Percentiles rank a stretch among this genome's conserved stretches.
Evolutionary conservation across 208 protist genomes (phyloP).

Genomic region (Leishmania mexicana): DNA sequence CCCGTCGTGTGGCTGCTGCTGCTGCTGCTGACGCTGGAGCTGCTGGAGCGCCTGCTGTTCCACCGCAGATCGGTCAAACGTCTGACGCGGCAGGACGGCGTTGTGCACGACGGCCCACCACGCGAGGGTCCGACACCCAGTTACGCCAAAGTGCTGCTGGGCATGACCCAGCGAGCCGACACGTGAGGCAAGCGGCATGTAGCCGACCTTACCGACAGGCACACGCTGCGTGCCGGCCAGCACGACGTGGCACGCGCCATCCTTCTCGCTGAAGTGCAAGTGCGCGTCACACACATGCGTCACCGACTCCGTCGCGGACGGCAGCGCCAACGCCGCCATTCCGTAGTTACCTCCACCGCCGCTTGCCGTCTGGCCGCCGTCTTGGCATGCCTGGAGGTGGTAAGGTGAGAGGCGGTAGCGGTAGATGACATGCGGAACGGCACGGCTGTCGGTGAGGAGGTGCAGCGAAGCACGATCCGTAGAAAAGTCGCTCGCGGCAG

Average conservation of each 20-base stretch:
- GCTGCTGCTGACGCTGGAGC: conserved; percentile 10
- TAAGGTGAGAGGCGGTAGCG: conserved; percentile 52
- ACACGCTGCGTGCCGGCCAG: conserved; percentile 28
- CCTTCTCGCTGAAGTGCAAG: conserved; percentile 23
- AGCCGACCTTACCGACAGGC: neutral
- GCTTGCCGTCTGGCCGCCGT: neutral
- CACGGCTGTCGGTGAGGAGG: conserved; percentile 10
- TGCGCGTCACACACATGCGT: conserved; percentile 27
- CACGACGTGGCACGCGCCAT: conserved; percentile 18
- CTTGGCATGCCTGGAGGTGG: conserved; percentile 12
- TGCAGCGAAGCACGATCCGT: neutral
- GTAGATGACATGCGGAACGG: conserved; percentile 67
- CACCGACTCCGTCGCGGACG: conserved; percentile 1
- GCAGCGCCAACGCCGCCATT: neutral
- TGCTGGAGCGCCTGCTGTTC: conserved; percentile 15
- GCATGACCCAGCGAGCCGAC: conserved; percentile 8
- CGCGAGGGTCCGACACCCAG: conserved; percentile 5
- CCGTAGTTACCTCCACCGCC: neutral
- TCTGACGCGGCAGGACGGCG: conserved; percentile 29
- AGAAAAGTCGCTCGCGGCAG: neutral
- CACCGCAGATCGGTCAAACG: conserved; percentile 23
- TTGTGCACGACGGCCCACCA: conserved; percentile 35
- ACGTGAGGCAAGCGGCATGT: neutral
- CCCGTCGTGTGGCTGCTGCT: neutral
- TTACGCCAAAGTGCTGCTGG: neutral